Base-by-base conservation (phyloP, 208 protist species). In the Tritrichomonas foetus region DNA sequence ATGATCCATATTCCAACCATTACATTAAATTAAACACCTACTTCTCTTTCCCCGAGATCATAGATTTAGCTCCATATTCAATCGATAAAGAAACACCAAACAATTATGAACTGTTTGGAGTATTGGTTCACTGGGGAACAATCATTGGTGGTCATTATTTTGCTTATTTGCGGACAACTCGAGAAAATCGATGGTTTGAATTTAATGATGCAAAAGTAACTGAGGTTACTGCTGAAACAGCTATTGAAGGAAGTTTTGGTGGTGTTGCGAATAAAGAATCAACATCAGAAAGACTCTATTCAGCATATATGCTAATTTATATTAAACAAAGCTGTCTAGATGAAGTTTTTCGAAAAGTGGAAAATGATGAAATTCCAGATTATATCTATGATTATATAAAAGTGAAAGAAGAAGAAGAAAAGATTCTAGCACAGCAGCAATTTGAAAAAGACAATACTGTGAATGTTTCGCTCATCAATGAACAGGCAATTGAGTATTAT, bases 1-100 rank as follows among this genome's bases (percentile, higher is more conserved):
- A 36, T 39, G 47, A 89, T 57, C 2, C 33, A 20, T 61, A 94
- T 30, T 93, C 50, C 22, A 96, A 97, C 93, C 36, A 72, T 2
- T 97, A 96, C 94, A 94, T 95, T 57, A 98, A 98, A 95, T 94
- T 97, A 80, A 97, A 96, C 93, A 33, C 8, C 3, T n/a, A 69
- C 5, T 69, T n/a, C n/a, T 69, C 64, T n/a, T 69, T n/a, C n/a
- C 64, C 64, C 13, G 27, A 69, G 25, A 69, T n/a, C 5, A 69
- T 69, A 33, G 64, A 69, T 69, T 30, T 69, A 11, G 5, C 11
- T 8, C 64, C 64, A 69, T 69, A 69, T 30, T 61, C 53, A 61
- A 61, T 22, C 5, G 16, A 22, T 22, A 25, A 69, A n/a, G 64
- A 69, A n/a, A 66, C 75, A 3, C 94, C 93, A 3, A 61, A 36